phyloP scores from a whole-genome alignment of 2,329 filamentous ascomycete genomes.

The Tolypocladium nubicola region DNA sequence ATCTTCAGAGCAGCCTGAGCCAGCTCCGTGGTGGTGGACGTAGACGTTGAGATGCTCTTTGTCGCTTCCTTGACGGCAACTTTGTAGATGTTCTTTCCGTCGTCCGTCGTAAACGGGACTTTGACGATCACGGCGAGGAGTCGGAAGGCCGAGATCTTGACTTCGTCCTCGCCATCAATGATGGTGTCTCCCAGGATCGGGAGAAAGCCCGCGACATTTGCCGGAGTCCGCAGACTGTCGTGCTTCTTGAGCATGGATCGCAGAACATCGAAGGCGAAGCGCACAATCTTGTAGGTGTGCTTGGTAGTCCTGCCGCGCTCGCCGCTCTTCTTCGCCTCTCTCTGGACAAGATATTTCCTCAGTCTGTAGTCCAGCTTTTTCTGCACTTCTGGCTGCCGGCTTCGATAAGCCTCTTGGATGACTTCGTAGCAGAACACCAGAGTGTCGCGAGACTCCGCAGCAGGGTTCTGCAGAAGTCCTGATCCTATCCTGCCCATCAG shows the following conservation, averaged over 20 bases:
- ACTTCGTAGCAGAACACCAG: slow-evolving; percentile 94
- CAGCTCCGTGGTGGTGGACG: slow-evolving; percentile 71
- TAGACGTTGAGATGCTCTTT: slow-evolving; percentile 65
- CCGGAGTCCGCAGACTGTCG: slow-evolving; percentile 65
- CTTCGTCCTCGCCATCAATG: slow-evolving; percentile 77
- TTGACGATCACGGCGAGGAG: slow-evolving; percentile 79
- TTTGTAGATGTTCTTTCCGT: slow-evolving; percentile 52
- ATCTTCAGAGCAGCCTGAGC: slow-evolving; percentile 85
- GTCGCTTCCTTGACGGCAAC: slow-evolving; percentile 81
- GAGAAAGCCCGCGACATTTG: slow-evolving; percentile 76
- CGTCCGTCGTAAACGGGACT: slow-evolving; percentile 66
- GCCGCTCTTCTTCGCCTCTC: slow-evolving; percentile 63
- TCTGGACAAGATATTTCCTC: slow-evolving; percentile 70
- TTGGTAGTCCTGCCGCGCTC: slow-evolving; percentile 64
- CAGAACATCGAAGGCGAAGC: slow-evolving; percentile 80
- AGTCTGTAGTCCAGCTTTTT: slow-evolving; percentile 51
- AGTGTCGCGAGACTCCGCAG: slow-evolving; percentile 67
- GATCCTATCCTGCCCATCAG: slow-evolving; percentile 73
- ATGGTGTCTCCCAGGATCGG: slow-evolving; percentile 83
- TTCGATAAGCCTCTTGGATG: slow-evolving; percentile 74
- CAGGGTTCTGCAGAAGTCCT: slow-evolving; percentile 73
- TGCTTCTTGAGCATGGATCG: slow-evolving; percentile 80
- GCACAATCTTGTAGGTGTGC: slow-evolving; percentile 76
- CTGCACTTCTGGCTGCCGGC: slow-evolving; percentile 39
- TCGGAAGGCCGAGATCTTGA: slow-evolving; percentile 79